Base-by-base conservation (phyloP, 2,329 filamentous ascomycete genomes). In the Pleomassaria siparia region DNA sequence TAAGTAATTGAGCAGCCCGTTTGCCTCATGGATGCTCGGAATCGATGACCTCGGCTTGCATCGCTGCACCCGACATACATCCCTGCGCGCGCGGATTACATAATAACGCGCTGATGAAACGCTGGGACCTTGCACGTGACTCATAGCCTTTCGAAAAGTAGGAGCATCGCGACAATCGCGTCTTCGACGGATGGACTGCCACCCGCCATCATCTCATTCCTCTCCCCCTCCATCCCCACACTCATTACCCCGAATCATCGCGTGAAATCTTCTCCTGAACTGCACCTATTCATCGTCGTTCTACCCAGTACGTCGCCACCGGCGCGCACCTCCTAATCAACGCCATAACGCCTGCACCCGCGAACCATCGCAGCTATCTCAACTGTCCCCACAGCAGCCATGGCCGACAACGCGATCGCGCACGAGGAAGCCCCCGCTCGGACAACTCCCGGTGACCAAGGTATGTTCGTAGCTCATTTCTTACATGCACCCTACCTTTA, bases 391-490 rank as follows among this genome's bases (percentile, higher is more conserved):
- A 35, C 36, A 42, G 28, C 39, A 50, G 58, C 56, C 44, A 71
- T 71, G 69, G 60, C 67, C 51, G 68, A 69, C 60, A 61, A 70
- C 55, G 52, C 64, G 47, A 58, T 58, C 37, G 56, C 66, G 35
- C 62, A 64, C 43, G 63, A 66, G 26, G 54, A 58, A 53, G 58
- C 56, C 47, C 53, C 54, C 36, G 36, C 60, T 36, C 61, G 58
- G 36, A 47, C 54, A 33, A 59, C 57, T 36, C 57, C 55, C n/a
- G 59, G 59, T 48, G 55, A 56, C 37, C 62, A 67, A 64, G 67
- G 66, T 70, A 66, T 18, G 65, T 58, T 45, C 22, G 37, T 37
- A 21, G 35, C n/a, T 22, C 20, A 13, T 37, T 22, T 2, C 11
- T 15, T 11, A 22, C 35, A 3, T 35, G 25, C 29, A 30, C 29